Evolutionary conservation across 805 yeast genomes (phyloP).

Genomic region (Pichia rugopelliculosa): DNA sequence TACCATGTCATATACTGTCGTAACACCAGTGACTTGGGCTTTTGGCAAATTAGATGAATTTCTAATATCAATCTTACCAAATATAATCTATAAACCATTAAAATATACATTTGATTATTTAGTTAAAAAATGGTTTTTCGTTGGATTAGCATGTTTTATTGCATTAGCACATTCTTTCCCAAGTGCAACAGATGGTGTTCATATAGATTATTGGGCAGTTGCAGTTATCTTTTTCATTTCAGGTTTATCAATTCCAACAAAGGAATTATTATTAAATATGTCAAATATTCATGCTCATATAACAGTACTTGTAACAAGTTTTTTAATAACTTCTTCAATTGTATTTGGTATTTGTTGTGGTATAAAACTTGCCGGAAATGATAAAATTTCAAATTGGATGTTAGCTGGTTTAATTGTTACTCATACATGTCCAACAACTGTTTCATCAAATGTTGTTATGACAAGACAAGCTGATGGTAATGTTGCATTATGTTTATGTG

Average conservation of each 20-base stretch:
- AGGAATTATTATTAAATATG: slow-evolving; percentile 52
- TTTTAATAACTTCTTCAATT: slow-evolving; percentile 42
- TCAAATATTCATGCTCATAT: slow-evolving; percentile 78
- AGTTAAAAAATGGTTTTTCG: slow-evolving; percentile 62
- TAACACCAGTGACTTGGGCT: slow-evolving; percentile 1
- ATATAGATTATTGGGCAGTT: slow-evolving; percentile 82
- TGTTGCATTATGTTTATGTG: slow-evolving; percentile 64
- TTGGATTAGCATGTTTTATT: slow-evolving; percentile 61
- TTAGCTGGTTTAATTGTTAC: slow-evolving; percentile 77
- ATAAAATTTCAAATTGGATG: slow-evolving; percentile 64
- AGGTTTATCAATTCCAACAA: slow-evolving; percentile 71
- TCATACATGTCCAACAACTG: slow-evolving; percentile 87
- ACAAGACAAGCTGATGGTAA: slow-evolving; percentile 81
- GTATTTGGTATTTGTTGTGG: slow-evolving; percentile 70
- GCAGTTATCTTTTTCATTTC: slow-evolving; percentile 77
- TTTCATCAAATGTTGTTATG: slow-evolving; percentile 88
- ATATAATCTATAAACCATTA: neutral
- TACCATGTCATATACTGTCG: slow-evolving; percentile 1
- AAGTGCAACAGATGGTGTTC: slow-evolving; percentile 74
- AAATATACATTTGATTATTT: slow-evolving; percentile 4
- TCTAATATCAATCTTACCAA: neutral
- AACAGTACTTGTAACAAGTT: slow-evolving; percentile 58
- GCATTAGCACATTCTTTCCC: slow-evolving; percentile 75
- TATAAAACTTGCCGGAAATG: slow-evolving; percentile 49
- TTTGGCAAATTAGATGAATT: neutral